Conservation (phyloP, 2,329 filamentous ascomycete genomes). For the Fusarium zealandicum region DNA sequence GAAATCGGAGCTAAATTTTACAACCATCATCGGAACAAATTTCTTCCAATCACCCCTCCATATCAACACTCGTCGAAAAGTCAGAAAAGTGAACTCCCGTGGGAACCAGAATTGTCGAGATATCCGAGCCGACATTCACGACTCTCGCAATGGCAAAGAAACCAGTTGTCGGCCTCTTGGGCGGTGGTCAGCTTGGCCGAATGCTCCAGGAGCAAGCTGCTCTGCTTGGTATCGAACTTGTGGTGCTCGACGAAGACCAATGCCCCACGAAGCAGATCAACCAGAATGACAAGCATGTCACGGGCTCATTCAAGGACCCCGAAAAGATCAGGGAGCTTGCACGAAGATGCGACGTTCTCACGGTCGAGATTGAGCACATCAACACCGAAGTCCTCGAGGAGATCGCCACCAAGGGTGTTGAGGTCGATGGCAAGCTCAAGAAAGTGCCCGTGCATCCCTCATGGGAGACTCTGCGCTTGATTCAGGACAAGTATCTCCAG, state of each 20-base stretch:
- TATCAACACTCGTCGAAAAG: no score
- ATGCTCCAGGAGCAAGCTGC: constrained; percentile 92
- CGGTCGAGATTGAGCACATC: constrained; percentile 95
- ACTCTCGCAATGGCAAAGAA: not conserved
- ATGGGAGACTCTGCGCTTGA: constrained; percentile 84
- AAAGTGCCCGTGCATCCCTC: constrained; percentile 76
- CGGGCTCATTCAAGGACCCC: constrained; percentile 87
- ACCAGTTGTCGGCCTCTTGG: constrained; percentile 57
- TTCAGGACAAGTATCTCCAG: constrained; percentile 93
- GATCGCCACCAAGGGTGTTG: constrained; percentile 70
- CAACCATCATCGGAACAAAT: no score
- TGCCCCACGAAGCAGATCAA: constrained; percentile 88
- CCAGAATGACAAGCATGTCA: constrained; percentile 75
- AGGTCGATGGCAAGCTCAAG: constrained; percentile 48
- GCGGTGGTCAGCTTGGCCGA: constrained; percentile 80
- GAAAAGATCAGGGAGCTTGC: constrained; percentile 83
- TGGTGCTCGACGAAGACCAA: constrained; percentile 77
- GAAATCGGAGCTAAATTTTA: no score
- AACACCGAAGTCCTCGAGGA: constrained; percentile 90
- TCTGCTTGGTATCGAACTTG: constrained; percentile 77
- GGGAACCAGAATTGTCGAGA: no score
- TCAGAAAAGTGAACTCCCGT: no score
- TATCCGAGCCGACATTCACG: no score
- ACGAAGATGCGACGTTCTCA: constrained; percentile 77
- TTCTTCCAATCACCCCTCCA: no score